Conservation (phyloP, 2,329 filamentous ascomycete genomes). For the Monosporascus sp. region DNA sequence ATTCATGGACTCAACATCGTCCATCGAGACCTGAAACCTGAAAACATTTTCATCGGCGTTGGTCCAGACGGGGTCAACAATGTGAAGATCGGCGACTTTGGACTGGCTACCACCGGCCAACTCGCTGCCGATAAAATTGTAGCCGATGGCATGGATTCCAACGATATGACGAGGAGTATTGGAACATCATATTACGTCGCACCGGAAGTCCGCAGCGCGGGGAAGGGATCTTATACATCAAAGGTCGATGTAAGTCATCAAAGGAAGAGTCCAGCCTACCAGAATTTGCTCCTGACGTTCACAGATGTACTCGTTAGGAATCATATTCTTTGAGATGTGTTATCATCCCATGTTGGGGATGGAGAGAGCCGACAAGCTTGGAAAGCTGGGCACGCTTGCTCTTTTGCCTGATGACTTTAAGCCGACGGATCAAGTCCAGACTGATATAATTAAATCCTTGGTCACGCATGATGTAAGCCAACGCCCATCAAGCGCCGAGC, state of each 20-base stretch:
- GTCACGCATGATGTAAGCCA: constrained; percentile 78
- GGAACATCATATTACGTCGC: constrained; percentile 88
- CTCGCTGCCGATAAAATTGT: constrained; percentile 55
- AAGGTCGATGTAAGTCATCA: constrained; percentile 73
- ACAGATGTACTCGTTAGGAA: constrained; percentile 90
- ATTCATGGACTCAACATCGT: constrained; percentile 90
- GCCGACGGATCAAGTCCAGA: constrained; percentile 64
- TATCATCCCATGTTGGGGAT: constrained; percentile 59
- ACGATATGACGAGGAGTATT: constrained; percentile 66
- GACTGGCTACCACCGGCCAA: constrained; percentile 84
- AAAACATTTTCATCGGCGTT: constrained; percentile 84
- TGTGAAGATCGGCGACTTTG: constrained; percentile 95
- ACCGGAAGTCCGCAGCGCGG: constrained; percentile 77
- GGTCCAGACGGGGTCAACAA: constrained; percentile 71
- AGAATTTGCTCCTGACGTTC: constrained; percentile 8
- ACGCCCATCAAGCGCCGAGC: constrained; percentile 74
- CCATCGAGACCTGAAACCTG: constrained; percentile 92
- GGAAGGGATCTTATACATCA: constrained; percentile 74
- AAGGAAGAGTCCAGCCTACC: not conserved
- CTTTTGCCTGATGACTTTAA: constrained; percentile 69
- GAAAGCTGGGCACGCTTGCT: constrained; percentile 61
- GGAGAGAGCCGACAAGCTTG: constrained; percentile 60
- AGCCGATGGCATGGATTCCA: constrained; percentile 38
- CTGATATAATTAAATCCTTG: constrained; percentile 72
- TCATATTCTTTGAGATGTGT: constrained; percentile 99